Percentiles rank a stretch among this genome's conserved stretches.
Evolutionary conservation across 768 basidiomycete genomes (phyloP).

Genomic region (Nidularia sp.): DNA sequence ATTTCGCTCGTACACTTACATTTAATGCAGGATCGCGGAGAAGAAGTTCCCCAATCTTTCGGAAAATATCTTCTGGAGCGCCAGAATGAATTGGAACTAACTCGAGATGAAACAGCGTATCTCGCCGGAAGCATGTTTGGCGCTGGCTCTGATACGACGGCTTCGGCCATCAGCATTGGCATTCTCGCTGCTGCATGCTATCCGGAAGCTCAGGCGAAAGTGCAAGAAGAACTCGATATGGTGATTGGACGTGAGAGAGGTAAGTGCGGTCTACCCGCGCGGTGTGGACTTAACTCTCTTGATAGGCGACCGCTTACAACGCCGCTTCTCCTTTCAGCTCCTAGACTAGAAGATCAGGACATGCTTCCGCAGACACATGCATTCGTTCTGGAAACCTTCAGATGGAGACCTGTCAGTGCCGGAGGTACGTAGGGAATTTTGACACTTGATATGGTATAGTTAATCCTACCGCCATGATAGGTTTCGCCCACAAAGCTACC

Average conservation of each 20-base stretch:
- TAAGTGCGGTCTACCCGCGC: slow-evolving; percentile 7
- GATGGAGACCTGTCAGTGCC: slow-evolving; percentile 49
- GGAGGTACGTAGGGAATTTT: slow-evolving; percentile 25
- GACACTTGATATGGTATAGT: background rate
- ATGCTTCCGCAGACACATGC: slow-evolving; percentile 41
- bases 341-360: slow-evolving; percentile 35
- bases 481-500: slow-evolving; percentile 62
- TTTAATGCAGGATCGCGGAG: slow-evolving; percentile 19
- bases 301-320: background rate
- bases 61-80: slow-evolving; percentile 55
- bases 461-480: slow-evolving; percentile 10
- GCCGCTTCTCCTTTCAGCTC: slow-evolving; percentile 17
- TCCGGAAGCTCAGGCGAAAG: slow-evolving; percentile 43
- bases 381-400: slow-evolving; percentile 44
- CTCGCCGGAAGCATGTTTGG: slow-evolving; percentile 64
- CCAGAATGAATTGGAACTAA: slow-evolving; percentile 48
- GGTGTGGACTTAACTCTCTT: background rate
- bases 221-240: slow-evolving; percentile 52
- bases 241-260: slow-evolving; percentile 45
- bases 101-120: slow-evolving; percentile 56
- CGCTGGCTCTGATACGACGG: slow-evolving; percentile 64
- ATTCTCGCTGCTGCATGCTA: slow-evolving; percentile 57
- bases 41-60: slow-evolving; percentile 42
- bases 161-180: slow-evolving; percentile 50
- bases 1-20: background rate